These are phyloP conservation scores for Alternaria sp. DNA, from an alignment of 2,329 filamentous ascomycete species.

Conservation along the genomic window DNA sequence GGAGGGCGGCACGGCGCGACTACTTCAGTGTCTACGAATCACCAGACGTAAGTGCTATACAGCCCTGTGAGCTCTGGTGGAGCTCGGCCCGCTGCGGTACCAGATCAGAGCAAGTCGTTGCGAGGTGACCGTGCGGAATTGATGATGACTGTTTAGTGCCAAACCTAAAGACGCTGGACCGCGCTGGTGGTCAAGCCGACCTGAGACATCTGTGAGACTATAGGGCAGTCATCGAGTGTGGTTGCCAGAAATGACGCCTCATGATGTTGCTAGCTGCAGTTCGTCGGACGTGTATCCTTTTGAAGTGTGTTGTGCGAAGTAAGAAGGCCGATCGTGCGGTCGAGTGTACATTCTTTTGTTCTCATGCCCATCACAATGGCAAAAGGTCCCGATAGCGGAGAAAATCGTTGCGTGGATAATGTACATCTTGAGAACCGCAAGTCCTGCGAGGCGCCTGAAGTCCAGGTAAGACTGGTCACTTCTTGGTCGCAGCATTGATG, in stretches of 20 bases:
- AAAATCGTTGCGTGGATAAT: background rate
- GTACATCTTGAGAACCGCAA: background rate
- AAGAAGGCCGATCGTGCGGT: slow-evolving; percentile 8
- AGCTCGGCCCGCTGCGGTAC: slow-evolving; percentile 33
- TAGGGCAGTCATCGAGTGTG: background rate
- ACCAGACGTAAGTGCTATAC: slow-evolving; percentile 19
- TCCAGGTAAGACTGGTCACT: background rate
- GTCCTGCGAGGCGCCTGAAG: background rate
- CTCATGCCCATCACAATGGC: background rate
- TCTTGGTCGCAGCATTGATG: background rate
- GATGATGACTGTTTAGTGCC: slow-evolving; percentile 14
- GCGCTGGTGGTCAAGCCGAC: slow-evolving; percentile 11
- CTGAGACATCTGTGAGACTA: slow-evolving; percentile 10
- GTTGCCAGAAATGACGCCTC: slow-evolving; percentile 2
- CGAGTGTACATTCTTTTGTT: background rate
- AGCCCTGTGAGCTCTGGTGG: slow-evolving; percentile 29
- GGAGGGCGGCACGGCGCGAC: slow-evolving; percentile 44
- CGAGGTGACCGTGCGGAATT: slow-evolving; percentile 14
- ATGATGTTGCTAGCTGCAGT: slow-evolving; percentile 4
- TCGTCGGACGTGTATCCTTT: slow-evolving; percentile 18
- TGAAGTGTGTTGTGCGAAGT: slow-evolving; percentile 22
- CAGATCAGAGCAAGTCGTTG: slow-evolving; percentile 18
- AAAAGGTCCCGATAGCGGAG: background rate
- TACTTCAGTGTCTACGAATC: slow-evolving; percentile 35
- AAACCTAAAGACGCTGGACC: slow-evolving; percentile 5